A percentile compares a stretch with the other conserved stretches of the same genome.
These are phyloP conservation scores for Larix sibirica DNA, from an alignment of 83 land plant genomes.

Conservation along the genomic window DNA sequence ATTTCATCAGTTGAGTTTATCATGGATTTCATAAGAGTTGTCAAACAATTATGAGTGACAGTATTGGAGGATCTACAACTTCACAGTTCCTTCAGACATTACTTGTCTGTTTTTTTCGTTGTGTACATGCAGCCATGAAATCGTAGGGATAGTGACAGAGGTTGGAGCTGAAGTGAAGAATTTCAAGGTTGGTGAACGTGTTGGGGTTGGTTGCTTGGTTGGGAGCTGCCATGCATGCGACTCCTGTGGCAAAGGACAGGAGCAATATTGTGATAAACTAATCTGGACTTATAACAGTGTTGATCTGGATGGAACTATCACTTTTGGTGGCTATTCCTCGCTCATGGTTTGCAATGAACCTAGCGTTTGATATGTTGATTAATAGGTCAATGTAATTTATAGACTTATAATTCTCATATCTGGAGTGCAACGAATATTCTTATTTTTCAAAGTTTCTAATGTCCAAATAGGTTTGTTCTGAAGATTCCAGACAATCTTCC, in stretches of 20 bases:
- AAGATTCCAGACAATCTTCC: constrained; percentile 42
- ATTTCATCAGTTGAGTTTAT: too few relatives aligned
- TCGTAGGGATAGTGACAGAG: constrained; percentile 37
- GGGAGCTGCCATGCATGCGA: constrained; percentile 44
- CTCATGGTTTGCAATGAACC: constrained; percentile 23
- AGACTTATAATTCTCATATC: too few relatives aligned
- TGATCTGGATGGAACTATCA: constrained; percentile 35
- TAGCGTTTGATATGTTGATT: too few relatives aligned
- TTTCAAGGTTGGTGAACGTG: constrained; percentile 41
- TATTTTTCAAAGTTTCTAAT: too few relatives aligned
- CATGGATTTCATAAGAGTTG: too few relatives aligned
- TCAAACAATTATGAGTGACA: too few relatives aligned
- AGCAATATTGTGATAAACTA: constrained; percentile 37
- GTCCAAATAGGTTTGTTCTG: constrained; percentile 24
- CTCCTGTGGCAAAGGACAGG: constrained; percentile 32
- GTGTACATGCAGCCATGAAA: constrained; percentile 38
- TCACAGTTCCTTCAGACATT: too few relatives aligned
- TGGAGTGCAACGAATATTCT: too few relatives aligned
- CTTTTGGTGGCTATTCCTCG: constrained; percentile 60
- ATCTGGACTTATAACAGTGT: constrained; percentile 32
- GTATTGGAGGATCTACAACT: too few relatives aligned
- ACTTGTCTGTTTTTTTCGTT: too few relatives aligned
- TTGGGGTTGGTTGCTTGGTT: constrained; percentile 64
- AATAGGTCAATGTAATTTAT: too few relatives aligned
- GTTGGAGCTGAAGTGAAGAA: constrained; percentile 32